phyloP scores from a whole-genome alignment of 495 filamentous ascomycete genomes.

The Penicillium pancosmium region DNA sequence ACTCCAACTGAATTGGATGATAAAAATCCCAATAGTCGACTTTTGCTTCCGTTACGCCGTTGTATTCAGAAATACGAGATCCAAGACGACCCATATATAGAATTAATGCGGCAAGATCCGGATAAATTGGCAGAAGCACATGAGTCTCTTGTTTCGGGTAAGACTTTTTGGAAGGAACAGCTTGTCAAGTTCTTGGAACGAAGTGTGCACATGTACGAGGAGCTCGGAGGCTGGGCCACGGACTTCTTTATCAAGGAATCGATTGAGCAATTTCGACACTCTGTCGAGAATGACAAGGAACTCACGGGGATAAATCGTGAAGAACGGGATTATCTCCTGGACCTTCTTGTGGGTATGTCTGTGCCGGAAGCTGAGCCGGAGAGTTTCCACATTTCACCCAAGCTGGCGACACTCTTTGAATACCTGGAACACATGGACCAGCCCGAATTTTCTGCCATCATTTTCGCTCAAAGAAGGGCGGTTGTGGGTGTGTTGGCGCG shows the following conservation, averaged over 20 bases:
- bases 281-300: constrained; percentile 28
- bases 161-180: constrained; percentile 67
- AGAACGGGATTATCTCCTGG: constrained; percentile 65
- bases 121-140: constrained; percentile 36
- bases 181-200: constrained; percentile 57
- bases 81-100: constrained; percentile 69
- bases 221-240: constrained; percentile 74
- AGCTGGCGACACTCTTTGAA: constrained; percentile 56
- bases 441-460: constrained; percentile 63
- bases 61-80: constrained; percentile 48
- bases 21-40: constrained; percentile 11
- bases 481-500: constrained; percentile 68
- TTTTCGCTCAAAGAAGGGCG: constrained; percentile 78
- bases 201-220: constrained; percentile 50
- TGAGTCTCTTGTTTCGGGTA: constrained; percentile 48
- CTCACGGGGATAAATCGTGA: constrained; percentile 45
- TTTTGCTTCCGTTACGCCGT: constrained; percentile 22
- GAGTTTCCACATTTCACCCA: constrained; percentile 47
- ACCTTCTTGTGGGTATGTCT: constrained; percentile 50
- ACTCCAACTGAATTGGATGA: constrained; percentile 9
- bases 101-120: constrained; percentile 47
- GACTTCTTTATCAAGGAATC: constrained; percentile 70
- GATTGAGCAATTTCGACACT: constrained; percentile 49
- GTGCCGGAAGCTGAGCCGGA: constrained; percentile 24
- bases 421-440: constrained; percentile 49